Evolutionary conservation across 768 basidiomycete species (phyloP).

Genomic region (Gloeophyllum trabeum): DNA sequence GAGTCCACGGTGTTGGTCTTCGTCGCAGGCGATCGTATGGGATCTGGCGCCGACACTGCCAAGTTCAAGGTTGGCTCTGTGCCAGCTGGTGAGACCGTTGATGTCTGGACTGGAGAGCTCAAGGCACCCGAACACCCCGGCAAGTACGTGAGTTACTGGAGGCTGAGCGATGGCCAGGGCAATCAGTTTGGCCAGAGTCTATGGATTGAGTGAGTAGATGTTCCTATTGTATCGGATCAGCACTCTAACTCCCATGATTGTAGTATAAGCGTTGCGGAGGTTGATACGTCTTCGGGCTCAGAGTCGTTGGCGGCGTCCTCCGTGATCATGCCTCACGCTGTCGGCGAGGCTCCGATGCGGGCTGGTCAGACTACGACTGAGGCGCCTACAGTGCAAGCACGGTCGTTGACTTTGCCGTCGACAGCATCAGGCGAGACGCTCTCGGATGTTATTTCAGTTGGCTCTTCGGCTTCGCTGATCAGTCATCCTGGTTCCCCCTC

Average conservation of each 20-base stretch:
- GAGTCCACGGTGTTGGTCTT: constrained; percentile 55
- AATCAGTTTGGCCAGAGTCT: constrained; percentile 61
- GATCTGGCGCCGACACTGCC: constrained; percentile 18
- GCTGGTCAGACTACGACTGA: constrained; percentile 6
- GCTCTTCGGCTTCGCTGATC: constrained; percentile 45
- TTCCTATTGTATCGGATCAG: not conserved
- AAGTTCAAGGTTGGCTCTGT: constrained; percentile 44
- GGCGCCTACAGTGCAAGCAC: constrained; percentile 11
- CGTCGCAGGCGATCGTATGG: constrained; percentile 57
- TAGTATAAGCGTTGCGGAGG: constrained; percentile 62
- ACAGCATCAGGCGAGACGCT: constrained; percentile 15
- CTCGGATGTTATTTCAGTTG: constrained; percentile 18
- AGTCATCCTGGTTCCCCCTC: constrained; percentile 40
- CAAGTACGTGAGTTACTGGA: constrained; percentile 70
- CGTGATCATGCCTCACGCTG: constrained; percentile 50
- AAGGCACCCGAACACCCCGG: constrained; percentile 74
- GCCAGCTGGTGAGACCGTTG: constrained; percentile 42
- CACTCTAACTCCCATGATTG: not conserved
- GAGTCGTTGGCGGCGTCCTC: constrained; percentile 62
- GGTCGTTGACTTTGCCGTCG: constrained; percentile 17
- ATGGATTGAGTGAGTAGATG: constrained; percentile 62
- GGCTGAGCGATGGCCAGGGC: constrained; percentile 45
- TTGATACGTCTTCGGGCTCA: constrained; percentile 19
- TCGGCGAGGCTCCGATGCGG: constrained; percentile 4
- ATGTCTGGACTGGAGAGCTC: constrained; percentile 64